These are phyloP conservation scores for Cryptococcus wingfieldii DNA, from an alignment of 1,284 basidiomycete species.

Conservation along the genomic window DNA sequence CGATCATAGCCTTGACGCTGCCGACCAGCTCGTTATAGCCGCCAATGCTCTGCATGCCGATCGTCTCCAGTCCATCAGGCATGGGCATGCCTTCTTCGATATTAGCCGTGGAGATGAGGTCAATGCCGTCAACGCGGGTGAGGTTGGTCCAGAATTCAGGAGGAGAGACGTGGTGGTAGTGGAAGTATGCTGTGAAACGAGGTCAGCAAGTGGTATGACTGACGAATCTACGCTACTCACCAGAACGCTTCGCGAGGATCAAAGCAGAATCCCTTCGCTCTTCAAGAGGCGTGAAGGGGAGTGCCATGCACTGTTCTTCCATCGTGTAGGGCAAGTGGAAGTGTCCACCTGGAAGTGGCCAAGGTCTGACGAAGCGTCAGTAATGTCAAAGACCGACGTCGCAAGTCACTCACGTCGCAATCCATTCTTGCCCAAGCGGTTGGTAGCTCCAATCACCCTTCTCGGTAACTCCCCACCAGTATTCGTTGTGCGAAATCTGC, in stretches of 20 bases:
- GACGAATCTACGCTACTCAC: slow-evolving; percentile 10
- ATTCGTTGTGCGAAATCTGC: slow-evolving; percentile 22
- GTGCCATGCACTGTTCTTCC: slow-evolving; percentile 33
- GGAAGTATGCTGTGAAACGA: slow-evolving; percentile 18
- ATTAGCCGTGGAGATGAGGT: slow-evolving; percentile 25
- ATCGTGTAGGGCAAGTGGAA: slow-evolving; percentile 39
- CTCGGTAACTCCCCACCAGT: slow-evolving; percentile 30
- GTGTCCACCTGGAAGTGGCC: slow-evolving; percentile 29
- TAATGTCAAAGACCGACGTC: background rate
- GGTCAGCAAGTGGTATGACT: background rate
- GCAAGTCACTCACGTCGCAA: slow-evolving; percentile 25
- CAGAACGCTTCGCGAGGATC: slow-evolving; percentile 40
- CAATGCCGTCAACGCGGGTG: slow-evolving; percentile 12
- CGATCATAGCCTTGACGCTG: slow-evolving; percentile 31
- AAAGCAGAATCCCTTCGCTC: slow-evolving; percentile 32
- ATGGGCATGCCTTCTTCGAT: slow-evolving; percentile 23
- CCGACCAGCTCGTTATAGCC: slow-evolving; percentile 33
- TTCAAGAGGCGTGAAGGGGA: slow-evolving; percentile 22
- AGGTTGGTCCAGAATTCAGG: slow-evolving; percentile 19
- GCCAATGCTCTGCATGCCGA: slow-evolving; percentile 20
- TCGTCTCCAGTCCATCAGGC: slow-evolving; percentile 27
- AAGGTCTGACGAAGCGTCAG: slow-evolving; percentile 23
- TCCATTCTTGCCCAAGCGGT: slow-evolving; percentile 41
- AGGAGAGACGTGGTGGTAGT: slow-evolving; percentile 14
- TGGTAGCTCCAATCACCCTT: slow-evolving; percentile 39